Percentiles rank a stretch among this genome's conserved stretches.
These are phyloP conservation scores for Hortaea werneckii DNA, from an alignment of 2,329 filamentous ascomycete genomes.

Conservation along the genomic window DNA sequence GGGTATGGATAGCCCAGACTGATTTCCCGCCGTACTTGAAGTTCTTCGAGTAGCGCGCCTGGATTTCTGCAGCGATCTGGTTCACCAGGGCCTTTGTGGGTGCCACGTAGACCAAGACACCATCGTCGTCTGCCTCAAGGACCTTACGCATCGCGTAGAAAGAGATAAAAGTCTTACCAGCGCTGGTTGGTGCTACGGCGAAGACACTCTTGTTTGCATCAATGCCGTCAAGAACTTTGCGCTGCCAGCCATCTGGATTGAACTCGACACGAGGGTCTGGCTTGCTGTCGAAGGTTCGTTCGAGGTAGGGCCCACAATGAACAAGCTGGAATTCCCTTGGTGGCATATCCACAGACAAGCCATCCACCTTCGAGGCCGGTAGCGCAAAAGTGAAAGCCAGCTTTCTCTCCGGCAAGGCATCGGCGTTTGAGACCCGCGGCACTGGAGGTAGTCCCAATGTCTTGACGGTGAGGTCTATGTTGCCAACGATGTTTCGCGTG, in stretches of 20 bases:
- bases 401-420: conserved; percentile 15
- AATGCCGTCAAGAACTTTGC: conserved; percentile 61
- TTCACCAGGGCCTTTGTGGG: conserved; percentile 76
- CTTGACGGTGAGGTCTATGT: conserved; percentile 26
- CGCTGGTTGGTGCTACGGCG: conserved; percentile 66
- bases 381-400: conserved; percentile 36
- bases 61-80: conserved; percentile 70
- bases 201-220: conserved; percentile 61
- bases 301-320: conserved; percentile 62
- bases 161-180: conserved; percentile 74
- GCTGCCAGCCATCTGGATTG: conserved; percentile 66
- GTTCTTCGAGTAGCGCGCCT: conserved; percentile 61
- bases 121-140: conserved; percentile 56
- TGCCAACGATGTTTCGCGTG: conserved; percentile 32
- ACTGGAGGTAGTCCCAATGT: conserved; percentile 30
- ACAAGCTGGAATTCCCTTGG: conserved; percentile 55
- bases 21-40: conserved; percentile 52
- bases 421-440: conserved; percentile 10
- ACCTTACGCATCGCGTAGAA: conserved; percentile 78
- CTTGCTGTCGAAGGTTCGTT: conserved; percentile 59
- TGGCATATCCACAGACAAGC: conserved; percentile 25
- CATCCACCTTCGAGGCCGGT: conserved; percentile 18
- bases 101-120: conserved; percentile 66
- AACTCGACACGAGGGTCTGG: conserved; percentile 62
- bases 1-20: conserved; percentile 69